Evolutionary conservation across 306 rosid genomes (phyloP).

Genomic region (Datisca glomerata): DNA sequence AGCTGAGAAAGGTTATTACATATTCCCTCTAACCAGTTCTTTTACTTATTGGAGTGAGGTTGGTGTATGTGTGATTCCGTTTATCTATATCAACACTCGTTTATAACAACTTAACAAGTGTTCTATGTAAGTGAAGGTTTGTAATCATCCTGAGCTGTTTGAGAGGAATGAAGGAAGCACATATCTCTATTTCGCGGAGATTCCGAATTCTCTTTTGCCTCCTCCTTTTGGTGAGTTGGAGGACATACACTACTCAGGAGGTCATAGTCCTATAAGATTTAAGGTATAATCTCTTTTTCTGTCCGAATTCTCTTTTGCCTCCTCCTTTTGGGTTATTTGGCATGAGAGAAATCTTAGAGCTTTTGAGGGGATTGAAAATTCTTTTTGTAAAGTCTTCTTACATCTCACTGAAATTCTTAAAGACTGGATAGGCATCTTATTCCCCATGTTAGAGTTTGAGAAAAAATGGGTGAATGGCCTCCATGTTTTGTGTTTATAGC

Average conservation of each 20-base stretch:
- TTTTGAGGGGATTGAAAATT: too few relatives aligned
- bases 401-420: too few relatives aligned
- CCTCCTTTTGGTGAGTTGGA: slow-evolving; percentile 97
- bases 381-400: too few relatives aligned
- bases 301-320: slow-evolving; percentile 56
- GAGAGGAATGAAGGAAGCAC: slow-evolving; percentile 97
- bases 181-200: slow-evolving; percentile 62
- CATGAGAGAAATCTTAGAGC: too few relatives aligned
- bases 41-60: too few relatives aligned
- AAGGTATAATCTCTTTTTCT: slow-evolving; percentile 34
- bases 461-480: too few relatives aligned
- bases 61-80: slow-evolving; percentile 8
- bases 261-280: slow-evolving; percentile 68
- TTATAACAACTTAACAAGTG: slow-evolving; percentile 14
- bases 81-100: slow-evolving; percentile 3
- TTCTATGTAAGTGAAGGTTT: slow-evolving; percentile 44
- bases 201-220: slow-evolving; percentile 76
- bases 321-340: slow-evolving; percentile 99
- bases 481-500: too few relatives aligned
- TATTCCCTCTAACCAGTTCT: background rate
- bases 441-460: too few relatives aligned
- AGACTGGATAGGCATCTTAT: too few relatives aligned
- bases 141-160: slow-evolving; percentile 97
- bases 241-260: slow-evolving; percentile 82
- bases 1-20: slow-evolving; percentile 68